phyloP scores from a whole-genome alignment of 495 filamentous ascomycete species.

The Xylaria cubensis region DNA sequence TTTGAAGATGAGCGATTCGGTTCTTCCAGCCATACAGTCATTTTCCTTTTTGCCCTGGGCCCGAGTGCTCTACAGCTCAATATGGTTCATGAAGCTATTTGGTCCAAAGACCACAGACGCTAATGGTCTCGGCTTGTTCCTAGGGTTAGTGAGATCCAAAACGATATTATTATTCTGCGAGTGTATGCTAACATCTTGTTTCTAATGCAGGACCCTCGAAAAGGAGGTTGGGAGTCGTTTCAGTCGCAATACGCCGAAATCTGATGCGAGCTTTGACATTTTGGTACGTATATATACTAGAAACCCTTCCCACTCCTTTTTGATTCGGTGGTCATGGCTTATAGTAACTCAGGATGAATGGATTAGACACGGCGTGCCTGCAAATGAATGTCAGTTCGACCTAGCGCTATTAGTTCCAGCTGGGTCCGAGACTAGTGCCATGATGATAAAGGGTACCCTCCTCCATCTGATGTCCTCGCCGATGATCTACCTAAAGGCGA shows the following conservation, averaged over 20 bases:
- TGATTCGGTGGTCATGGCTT: neutral
- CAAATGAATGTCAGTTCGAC: conserved; percentile 44
- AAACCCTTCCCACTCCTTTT: too few species aligned
- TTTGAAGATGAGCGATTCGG: neutral
- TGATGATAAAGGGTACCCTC: conserved; percentile 42
- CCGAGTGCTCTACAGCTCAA: conserved; percentile 2
- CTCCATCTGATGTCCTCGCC: conserved; percentile 55
- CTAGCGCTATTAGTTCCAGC: conserved; percentile 52
- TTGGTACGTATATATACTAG: neutral
- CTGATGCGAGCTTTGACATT: neutral
- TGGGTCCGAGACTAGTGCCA: conserved; percentile 66
- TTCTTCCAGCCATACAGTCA: neutral
- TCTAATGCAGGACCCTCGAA: neutral
- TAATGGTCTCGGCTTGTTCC: neutral
- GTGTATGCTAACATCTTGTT: neutral
- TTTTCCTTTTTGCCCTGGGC: neutral
- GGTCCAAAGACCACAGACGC: conserved; percentile 18
- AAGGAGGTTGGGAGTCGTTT: neutral
- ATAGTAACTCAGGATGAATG: conserved; percentile 37
- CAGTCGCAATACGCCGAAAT: neutral
- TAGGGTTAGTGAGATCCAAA: neutral
- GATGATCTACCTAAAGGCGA: conserved; percentile 55
- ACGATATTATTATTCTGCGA: neutral
- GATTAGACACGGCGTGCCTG: conserved; percentile 39
- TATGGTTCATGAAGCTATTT: conserved; percentile 14